phyloP scores from a whole-genome alignment of 2,329 filamentous ascomycete genomes.

The Stemphylium vesicarium region DNA sequence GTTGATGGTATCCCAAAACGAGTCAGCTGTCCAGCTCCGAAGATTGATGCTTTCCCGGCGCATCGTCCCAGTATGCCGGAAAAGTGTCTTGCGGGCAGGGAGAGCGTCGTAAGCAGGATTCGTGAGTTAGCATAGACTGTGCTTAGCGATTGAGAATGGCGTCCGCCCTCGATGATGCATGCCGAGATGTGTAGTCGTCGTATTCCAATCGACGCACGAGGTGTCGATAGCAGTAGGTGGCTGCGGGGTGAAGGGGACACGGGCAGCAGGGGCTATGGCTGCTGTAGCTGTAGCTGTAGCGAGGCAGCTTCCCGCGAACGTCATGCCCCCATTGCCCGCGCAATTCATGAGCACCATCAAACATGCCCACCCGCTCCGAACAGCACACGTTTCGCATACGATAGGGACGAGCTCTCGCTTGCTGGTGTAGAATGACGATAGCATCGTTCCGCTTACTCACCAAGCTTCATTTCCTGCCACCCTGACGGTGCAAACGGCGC shows the following conservation, averaged over 20 bases:
- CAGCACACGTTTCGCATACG: not conserved
- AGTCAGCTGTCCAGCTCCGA: conserved; percentile 1
- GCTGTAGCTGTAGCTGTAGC: no score
- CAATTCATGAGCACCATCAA: not conserved
- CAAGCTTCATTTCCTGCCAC: conserved; percentile 13
- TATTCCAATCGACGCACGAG: no score
- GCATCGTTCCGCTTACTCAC: conserved; percentile 22
- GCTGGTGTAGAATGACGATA: conserved; percentile 23
- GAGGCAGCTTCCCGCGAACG: conserved; percentile 1
- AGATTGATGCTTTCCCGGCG: not conserved
- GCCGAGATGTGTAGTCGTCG: no score
- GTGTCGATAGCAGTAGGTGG: no score
- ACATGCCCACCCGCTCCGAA: not conserved
- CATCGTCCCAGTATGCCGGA: no score
- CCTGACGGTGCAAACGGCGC: conserved; percentile 10
- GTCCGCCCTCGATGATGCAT: no score
- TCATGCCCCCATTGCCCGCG: not conserved
- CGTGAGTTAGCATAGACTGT: no score
- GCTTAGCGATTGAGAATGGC: no score
- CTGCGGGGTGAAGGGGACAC: no score
- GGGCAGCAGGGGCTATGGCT: not conserved
- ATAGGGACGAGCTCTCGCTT: not conserved
- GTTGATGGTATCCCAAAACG: not conserved
- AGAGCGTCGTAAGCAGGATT: no score
- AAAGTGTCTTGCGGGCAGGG: no score